Conservation (phyloP, 148 eudicot species). For the Heliosperma pusillum region DNA sequence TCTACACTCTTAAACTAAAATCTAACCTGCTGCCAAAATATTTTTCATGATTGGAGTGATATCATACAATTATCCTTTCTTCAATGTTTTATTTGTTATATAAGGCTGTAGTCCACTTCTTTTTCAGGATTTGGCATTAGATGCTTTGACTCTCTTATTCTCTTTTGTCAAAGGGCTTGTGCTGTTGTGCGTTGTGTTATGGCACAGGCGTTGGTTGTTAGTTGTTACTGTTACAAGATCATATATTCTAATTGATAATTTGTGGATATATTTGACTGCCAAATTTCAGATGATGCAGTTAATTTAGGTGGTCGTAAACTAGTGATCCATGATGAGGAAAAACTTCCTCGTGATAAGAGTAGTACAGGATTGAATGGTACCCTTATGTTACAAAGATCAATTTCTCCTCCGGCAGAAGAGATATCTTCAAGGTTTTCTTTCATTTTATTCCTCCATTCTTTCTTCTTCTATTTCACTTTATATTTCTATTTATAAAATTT, state of each 20-base stretch:
- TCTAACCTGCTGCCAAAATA: not conserved
- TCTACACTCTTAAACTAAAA: not conserved
- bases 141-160: not conserved
- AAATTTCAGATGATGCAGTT: slow-evolving; percentile 20
- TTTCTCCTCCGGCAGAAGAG: slow-evolving; percentile 11
- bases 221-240: not conserved
- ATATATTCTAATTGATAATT: not conserved
- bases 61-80: not conserved
- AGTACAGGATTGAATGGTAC: slow-evolving; percentile 28
- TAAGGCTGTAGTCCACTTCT: not conserved
- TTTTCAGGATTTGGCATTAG: not conserved
- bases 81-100: not conserved
- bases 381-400: slow-evolving; percentile 11
- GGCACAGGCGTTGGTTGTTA: not conserved
- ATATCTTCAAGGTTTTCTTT: slow-evolving; percentile 16
- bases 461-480: not conserved
- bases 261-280: not conserved
- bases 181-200: not conserved
- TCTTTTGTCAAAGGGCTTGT: slow-evolving; percentile 3
- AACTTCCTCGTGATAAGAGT: slow-evolving; percentile 15
- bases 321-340: slow-evolving; percentile 18
- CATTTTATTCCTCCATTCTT: not conserved
- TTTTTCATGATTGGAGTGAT: not conserved
- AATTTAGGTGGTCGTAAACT: slow-evolving; percentile 26
- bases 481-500: not conserved